These are phyloP conservation scores for Besnoitia besnoiti DNA, from an alignment of 169 alveolate species.

Conservation along the genomic window DNA sequence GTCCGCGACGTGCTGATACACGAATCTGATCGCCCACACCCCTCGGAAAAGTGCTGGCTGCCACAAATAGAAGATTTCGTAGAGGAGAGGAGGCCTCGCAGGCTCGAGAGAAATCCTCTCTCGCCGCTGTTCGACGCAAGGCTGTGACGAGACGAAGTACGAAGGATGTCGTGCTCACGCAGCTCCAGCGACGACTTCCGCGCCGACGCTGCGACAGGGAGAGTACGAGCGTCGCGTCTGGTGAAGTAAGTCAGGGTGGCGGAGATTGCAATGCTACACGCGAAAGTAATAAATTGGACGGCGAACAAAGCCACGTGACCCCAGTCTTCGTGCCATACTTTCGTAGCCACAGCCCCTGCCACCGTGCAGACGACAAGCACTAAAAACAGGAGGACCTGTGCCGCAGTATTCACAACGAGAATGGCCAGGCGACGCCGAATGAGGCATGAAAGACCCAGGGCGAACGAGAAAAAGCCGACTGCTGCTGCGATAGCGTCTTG, in stretches of 20 bases:
- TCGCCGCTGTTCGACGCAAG: not conserved
- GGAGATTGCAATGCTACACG: not conserved
- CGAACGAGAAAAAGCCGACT: not conserved
- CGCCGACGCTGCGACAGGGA: not conserved
- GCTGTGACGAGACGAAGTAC: not conserved
- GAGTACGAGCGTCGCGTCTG: not conserved
- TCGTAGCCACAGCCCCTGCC: not conserved
- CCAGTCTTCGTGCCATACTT: not conserved
- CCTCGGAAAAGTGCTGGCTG: not conserved
- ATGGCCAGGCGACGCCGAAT: not conserved
- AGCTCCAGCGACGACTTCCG: not conserved
- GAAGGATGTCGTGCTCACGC: not conserved
- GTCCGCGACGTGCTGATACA: too few species aligned
- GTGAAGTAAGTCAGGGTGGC: not conserved
- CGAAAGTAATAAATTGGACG: not conserved
- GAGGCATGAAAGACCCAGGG: not conserved
- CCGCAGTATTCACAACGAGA: not conserved
- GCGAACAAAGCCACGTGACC: not conserved
- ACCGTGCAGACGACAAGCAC: not conserved
- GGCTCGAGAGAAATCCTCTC: not conserved
- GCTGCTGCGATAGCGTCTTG: not conserved
- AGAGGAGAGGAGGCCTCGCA: not conserved
- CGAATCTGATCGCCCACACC: too few species aligned
- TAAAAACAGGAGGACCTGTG: not conserved
- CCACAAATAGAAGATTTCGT: not conserved